A percentile compares a stretch with the other conserved stretches of the same genome.
These are phyloP conservation scores for Talaromyces marneffei DNA, from an alignment of 2,329 filamentous ascomycete species.

Conservation along the genomic window DNA sequence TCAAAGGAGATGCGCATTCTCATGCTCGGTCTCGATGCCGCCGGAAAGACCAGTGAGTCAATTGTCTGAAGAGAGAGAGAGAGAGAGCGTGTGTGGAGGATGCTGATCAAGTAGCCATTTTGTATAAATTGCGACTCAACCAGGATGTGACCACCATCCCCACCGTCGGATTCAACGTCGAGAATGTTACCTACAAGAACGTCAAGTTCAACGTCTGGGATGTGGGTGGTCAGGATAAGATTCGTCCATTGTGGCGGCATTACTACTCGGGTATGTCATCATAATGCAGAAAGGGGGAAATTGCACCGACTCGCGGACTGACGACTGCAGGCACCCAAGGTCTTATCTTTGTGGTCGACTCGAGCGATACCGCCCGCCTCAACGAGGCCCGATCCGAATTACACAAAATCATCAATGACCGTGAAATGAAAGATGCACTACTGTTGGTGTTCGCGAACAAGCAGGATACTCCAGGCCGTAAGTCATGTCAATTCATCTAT, in stretches of 20 bases:
- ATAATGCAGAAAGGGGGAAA: not conserved
- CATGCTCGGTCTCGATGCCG: constrained; percentile 96
- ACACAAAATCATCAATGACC: constrained; percentile 94
- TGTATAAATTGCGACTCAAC: constrained; percentile 98
- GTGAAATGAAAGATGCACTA: constrained; percentile 94
- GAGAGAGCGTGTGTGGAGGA: too few species aligned
- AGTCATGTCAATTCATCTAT: constrained; percentile 21
- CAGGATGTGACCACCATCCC: constrained; percentile 98
- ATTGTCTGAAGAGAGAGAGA: not conserved
- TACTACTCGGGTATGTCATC: constrained; percentile 70
- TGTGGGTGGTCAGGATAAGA: constrained; percentile 98
- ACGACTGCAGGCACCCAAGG: constrained; percentile 71
- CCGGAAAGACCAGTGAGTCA: constrained; percentile 81
- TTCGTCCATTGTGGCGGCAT: constrained; percentile 92
- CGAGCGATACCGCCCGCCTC: constrained; percentile 82
- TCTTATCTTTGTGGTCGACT: constrained; percentile 97
- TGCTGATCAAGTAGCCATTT: constrained; percentile 58
- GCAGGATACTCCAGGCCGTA: constrained; percentile 84
- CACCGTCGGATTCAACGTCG: constrained; percentile 98
- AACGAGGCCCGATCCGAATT: constrained; percentile 90
- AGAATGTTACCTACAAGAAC: constrained; percentile 98
- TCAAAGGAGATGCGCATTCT: constrained; percentile 98
- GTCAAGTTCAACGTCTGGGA: constrained; percentile 99
- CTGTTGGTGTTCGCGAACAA: constrained; percentile 98
- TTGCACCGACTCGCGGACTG: too few species aligned